Evolutionary conservation across 768 basidiomycete genomes (phyloP), one percentile per base, ranked within the genome.

Genomic region (Hypholoma sublateritium): DNA sequence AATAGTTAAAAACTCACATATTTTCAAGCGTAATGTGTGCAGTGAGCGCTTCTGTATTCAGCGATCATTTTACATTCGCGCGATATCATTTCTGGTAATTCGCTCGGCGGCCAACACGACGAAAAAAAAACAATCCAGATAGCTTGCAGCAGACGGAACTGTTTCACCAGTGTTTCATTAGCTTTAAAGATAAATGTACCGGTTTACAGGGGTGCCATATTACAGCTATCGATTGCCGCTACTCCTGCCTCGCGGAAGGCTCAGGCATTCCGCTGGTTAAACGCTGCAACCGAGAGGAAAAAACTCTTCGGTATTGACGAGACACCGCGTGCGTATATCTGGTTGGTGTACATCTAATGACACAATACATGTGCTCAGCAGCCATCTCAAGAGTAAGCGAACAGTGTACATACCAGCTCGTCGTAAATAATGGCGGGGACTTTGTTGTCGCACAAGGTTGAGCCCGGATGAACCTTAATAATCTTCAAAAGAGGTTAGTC

Each of bases 401-500:
- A 3, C 41, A 42, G 49, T 50, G 35, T 2, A 76, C 88, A 66
- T 59, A 97, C 96, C 67, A 99, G 74, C 67, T 99, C 97, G 69
- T 96, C 89, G 68, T 91, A 99, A 36, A 99, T 81, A 59, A 99
- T 93, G 5, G 89, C 93, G 0, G 87, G 86, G 0, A 87, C 83
- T 68, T 91, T 92, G 67, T 90, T 93, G 62, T 89, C 87, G 63
- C 81, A 83, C 64, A 98, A 67, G 3, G 84, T 80, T 28, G 95
- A 98, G 28, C 89, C 83, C 0, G 96, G 97, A 66, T 98, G 94
- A 19, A 99, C 90, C 69, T 95, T 96, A 56, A 98, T 80, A 21
- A 81, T 70, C 92, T 79, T n/a, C 43, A 19, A 19, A 45, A 59
- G 45, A 11, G 21, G 41, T 32, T 6, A 32, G 5, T 32, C 28